Percentiles rank a stretch among this genome's conserved stretches.
Conservation (phyloP, 495 filamentous ascomycete genomes). For the Staphylotrichum longicolle region DNA sequence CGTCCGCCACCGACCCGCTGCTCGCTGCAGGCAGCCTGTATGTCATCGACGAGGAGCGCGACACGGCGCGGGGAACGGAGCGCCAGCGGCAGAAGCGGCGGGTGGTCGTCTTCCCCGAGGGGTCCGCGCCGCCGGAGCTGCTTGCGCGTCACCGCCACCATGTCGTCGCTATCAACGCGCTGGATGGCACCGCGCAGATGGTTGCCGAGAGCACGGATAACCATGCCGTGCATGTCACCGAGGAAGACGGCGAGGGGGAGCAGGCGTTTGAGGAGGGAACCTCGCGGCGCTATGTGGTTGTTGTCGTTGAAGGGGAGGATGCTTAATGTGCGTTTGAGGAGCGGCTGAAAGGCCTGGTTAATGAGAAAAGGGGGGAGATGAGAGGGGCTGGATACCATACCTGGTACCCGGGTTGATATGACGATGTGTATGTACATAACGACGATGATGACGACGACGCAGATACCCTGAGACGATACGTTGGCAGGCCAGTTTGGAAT, state of each 20-base stretch:
- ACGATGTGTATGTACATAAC: constrained; percentile 5
- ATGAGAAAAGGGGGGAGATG: background rate
- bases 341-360: too few relatives aligned
- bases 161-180: constrained; percentile 31
- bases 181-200: constrained; percentile 29
- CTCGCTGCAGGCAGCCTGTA: constrained; percentile 35
- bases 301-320: constrained; percentile 22
- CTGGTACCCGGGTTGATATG: background rate
- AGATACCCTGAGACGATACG: constrained; percentile 13
- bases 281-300: constrained; percentile 33
- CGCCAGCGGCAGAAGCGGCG: constrained; percentile 22
- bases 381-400: constrained; percentile 3
- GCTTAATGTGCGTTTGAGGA: background rate
- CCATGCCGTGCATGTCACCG: constrained; percentile 31
- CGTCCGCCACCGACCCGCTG: constrained; percentile 31
- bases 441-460: constrained; percentile 1
- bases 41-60: constrained; percentile 28
- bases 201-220: constrained; percentile 19
- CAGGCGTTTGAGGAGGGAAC: constrained; percentile 17
- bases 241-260: constrained; percentile 23
- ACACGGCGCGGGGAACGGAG: constrained; percentile 7
- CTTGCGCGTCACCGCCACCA: constrained; percentile 29
- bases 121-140: constrained; percentile 28
- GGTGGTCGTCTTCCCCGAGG: constrained; percentile 36
- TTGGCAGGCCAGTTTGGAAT: background rate